These are phyloP conservation scores for Calycina marina DNA, from an alignment of 2,329 filamentous ascomycete genomes.

Conservation along the genomic window DNA sequence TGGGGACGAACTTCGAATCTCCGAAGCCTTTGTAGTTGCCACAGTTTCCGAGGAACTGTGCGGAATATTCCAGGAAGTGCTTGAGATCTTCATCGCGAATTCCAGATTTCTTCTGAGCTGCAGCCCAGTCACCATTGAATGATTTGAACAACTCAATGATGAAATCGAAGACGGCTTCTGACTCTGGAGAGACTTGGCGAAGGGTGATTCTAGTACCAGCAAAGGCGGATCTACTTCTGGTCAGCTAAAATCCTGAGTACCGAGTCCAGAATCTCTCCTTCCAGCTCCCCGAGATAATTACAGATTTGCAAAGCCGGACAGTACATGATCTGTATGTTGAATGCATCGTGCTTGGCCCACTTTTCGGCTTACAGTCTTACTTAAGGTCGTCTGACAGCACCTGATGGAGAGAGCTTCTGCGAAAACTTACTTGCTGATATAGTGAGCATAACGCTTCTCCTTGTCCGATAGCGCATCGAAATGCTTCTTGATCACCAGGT, in stretches of 20 bases:
- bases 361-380: too few relatives aligned
- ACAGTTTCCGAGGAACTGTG: slow-evolving; percentile 64
- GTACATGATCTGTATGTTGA: too few relatives aligned
- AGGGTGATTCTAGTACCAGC: slow-evolving; percentile 65
- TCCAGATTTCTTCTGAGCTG: slow-evolving; percentile 47
- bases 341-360: too few relatives aligned
- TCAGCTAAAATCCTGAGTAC: slow-evolving; percentile 2
- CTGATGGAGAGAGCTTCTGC: too few relatives aligned
- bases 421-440: slow-evolving; percentile 59
- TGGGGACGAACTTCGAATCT: slow-evolving; percentile 70
- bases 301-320: too few relatives aligned
- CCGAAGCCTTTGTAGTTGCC: slow-evolving; percentile 81
- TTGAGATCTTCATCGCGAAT: slow-evolving; percentile 49
- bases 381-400: too few relatives aligned
- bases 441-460: slow-evolving; percentile 85
- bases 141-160: slow-evolving; percentile 58
- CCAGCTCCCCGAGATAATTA: too few relatives aligned
- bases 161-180: slow-evolving; percentile 67
- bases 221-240: slow-evolving; percentile 50
- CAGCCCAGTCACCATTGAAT: slow-evolving; percentile 55
- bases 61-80: slow-evolving; percentile 62
- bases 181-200: slow-evolving; percentile 69
- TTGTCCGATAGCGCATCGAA: slow-evolving; percentile 64
- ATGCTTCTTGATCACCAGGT: slow-evolving; percentile 81
- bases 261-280: background rate